Evolutionary conservation across 108 stramenopile species (phyloP).

Genomic region (Nannochloropsis salina): DNA sequence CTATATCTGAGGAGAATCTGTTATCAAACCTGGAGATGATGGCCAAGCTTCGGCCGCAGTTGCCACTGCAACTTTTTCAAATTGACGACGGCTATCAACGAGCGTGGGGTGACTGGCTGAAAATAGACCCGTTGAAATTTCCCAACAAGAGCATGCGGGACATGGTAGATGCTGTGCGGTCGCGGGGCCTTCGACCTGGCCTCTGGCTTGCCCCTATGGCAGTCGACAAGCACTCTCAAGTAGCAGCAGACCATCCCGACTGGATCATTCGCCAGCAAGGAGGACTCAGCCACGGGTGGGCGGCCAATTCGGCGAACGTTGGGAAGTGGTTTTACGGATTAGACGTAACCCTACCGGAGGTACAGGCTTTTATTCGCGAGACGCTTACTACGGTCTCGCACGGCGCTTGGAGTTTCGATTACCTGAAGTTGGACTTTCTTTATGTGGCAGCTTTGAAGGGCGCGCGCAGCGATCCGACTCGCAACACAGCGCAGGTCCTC

Average conservation of each 20-base stretch:
- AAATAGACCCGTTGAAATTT: slow-evolving; percentile 68
- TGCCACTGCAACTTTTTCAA: slow-evolving; percentile 70
- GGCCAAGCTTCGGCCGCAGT: slow-evolving; percentile 54
- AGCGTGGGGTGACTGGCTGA: slow-evolving; percentile 88
- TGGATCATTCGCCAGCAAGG: slow-evolving; percentile 78
- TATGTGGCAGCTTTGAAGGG: slow-evolving; percentile 79
- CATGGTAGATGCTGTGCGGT: slow-evolving; percentile 63
- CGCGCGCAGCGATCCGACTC: slow-evolving; percentile 71
- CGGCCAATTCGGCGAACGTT: slow-evolving; percentile 80
- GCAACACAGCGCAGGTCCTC: slow-evolving; percentile 77
- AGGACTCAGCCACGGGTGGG: slow-evolving; percentile 47
- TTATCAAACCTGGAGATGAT: slow-evolving; percentile 65
- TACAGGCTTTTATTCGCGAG: slow-evolving; percentile 61
- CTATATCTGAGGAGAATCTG: slow-evolving; percentile 66
- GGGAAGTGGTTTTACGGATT: slow-evolving; percentile 79
- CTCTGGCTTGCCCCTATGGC: slow-evolving; percentile 87
- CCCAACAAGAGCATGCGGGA: slow-evolving; percentile 58
- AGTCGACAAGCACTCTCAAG: slow-evolving; percentile 68
- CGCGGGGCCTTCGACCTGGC: slow-evolving; percentile 69
- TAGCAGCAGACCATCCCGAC: slow-evolving; percentile 74
- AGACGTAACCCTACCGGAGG: slow-evolving; percentile 78
- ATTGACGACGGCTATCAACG: slow-evolving; percentile 92
- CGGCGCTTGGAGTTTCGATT: slow-evolving; percentile 74
- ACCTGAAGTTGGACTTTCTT: slow-evolving; percentile 82
- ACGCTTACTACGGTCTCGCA: slow-evolving; percentile 67